phyloP scores from a whole-genome alignment of 148 eudicot species.

The Spergularia marina region DNA sequence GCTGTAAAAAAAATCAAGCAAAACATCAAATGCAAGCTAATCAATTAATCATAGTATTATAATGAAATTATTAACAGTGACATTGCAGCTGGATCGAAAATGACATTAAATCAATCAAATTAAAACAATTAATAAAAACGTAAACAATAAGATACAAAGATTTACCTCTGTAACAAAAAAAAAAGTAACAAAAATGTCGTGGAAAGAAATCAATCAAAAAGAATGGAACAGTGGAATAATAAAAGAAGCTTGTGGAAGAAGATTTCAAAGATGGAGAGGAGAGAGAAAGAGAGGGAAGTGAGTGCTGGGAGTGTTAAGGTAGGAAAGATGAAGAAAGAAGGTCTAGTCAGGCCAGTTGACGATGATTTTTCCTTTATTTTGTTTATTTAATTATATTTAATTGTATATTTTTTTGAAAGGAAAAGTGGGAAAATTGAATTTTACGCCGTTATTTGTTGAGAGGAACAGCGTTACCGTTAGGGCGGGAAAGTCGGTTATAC shows the following conservation, averaged over 20 bases:
- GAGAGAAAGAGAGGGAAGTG: constrained; percentile 15
- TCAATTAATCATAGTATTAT: not conserved
- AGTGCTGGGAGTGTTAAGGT: constrained; percentile 29
- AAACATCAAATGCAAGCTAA: constrained; percentile 16
- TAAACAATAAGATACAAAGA: not conserved
- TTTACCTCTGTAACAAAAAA: not conserved
- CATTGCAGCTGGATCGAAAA: constrained; percentile 41
- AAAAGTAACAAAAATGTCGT: not conserved
- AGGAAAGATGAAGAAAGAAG: constrained; percentile 6
- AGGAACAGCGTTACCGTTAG: constrained; percentile 1
- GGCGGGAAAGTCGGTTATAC: not conserved
- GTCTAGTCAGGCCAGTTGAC: not conserved
- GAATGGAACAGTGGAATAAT: not conserved
- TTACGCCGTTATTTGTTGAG: constrained; percentile 37
- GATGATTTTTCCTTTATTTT: constrained; percentile 23
- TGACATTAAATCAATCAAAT: constrained; percentile 24
- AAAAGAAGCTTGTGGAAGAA: not conserved
- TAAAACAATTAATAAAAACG: not conserved
- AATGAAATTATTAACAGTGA: constrained; percentile 17
- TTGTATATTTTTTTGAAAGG: too few relatives aligned
- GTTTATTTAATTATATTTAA: not conserved
- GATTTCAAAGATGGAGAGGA: constrained; percentile 21
- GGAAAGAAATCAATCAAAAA: not conserved
- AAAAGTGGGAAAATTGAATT: too few relatives aligned
- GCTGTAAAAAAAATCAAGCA: constrained; percentile 6